Evolutionary conservation across 2,329 filamentous ascomycete species (phyloP), one percentile per base, ranked within the genome.

Genomic region (Trichoderma lentiforme): DNA sequence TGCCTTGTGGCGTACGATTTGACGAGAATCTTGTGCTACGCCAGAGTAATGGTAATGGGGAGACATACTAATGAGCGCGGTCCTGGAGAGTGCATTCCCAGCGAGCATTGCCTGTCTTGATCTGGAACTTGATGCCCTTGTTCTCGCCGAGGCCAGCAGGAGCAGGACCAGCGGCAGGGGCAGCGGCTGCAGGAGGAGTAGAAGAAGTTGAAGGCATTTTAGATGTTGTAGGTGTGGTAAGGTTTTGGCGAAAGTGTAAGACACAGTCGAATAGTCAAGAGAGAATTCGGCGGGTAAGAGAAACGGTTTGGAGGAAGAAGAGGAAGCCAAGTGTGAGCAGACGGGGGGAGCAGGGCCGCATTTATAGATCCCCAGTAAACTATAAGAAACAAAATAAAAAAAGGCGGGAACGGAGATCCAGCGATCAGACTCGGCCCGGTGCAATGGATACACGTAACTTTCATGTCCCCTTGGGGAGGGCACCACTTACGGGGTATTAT

Each of bases 81-180:
- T 86, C 84, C 73, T 85, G 81, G 6, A 86, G 77, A 24, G 81
- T 82, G 78, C 84, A 86, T 53, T 77, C 67, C 76, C 80, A 83
- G 61, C 77, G 78, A 62, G 78, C 74, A 75, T 80, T 79, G 73
- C 83, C 84, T 53, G 84, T 80, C 79, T 81, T 82, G 79, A 86
- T 82, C 61, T 83, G 77, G 80, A 86, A 86, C 78, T 81, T 81
- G 80, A 86, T 80, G 72, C 80, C 82, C 72, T 75, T 79, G 76
- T 78, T 80, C 73, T 84, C 79, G 68, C 84, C 80, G 32, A 82
- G 73, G 73, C 56, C 36, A 68, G 75, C 28, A 58, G 80, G 75
- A 34, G 73, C 71, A 28, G 72, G 21, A 28, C 65, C 26, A 11
- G 70, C 14, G 3, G 43, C 51, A 9, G 71, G 66, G 62, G 47